These are phyloP conservation scores for Hypoxylon rubiginosum DNA, from an alignment of 2,329 filamentous ascomycete genomes.

Conservation along the genomic window DNA sequence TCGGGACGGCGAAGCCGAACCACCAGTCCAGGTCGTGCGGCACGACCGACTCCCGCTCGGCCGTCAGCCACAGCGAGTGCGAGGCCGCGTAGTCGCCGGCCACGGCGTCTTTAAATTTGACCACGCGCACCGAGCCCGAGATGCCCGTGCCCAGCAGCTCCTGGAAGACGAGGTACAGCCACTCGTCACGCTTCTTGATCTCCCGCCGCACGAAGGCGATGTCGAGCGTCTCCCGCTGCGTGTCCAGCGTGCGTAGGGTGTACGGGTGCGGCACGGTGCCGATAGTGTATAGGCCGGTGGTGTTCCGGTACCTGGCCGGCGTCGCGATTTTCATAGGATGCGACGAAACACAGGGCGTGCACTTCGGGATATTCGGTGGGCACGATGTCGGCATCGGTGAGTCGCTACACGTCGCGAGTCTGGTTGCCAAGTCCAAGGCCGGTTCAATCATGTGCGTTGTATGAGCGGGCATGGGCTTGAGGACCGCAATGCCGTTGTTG, in stretches of 20 bases:
- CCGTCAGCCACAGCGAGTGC: slow-evolving; percentile 84
- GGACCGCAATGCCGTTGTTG: slow-evolving; percentile 79
- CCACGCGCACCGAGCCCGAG: slow-evolving; percentile 73
- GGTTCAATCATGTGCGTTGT: slow-evolving; percentile 79
- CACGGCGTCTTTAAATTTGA: slow-evolving; percentile 84
- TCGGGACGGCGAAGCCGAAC: slow-evolving; percentile 86
- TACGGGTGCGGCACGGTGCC: slow-evolving; percentile 93
- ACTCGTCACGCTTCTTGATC: slow-evolving; percentile 77
- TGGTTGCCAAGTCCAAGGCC: slow-evolving; percentile 78
- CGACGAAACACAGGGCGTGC: slow-evolving; percentile 78
- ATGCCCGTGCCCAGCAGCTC: slow-evolving; percentile 75
- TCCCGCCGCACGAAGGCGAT: slow-evolving; percentile 75
- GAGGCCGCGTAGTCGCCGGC: slow-evolving; percentile 74
- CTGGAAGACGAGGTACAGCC: slow-evolving; percentile 80
- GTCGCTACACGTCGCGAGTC: slow-evolving; percentile 80
- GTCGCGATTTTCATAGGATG: slow-evolving; percentile 76
- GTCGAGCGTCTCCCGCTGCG: slow-evolving; percentile 72
- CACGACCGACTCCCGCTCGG: slow-evolving; percentile 68
- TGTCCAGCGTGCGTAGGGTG: slow-evolving; percentile 78
- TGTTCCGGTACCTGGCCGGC: slow-evolving; percentile 77
- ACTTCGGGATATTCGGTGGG: slow-evolving; percentile 83
- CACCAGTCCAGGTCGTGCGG: slow-evolving; percentile 87
- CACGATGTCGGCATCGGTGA: slow-evolving; percentile 82
- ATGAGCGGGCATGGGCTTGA: slow-evolving; percentile 83
- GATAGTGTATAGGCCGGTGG: slow-evolving; percentile 80